phyloP scores from a whole-genome alignment of 2,329 filamentous ascomycete species.

The Dactylellina drechsleri region DNA sequence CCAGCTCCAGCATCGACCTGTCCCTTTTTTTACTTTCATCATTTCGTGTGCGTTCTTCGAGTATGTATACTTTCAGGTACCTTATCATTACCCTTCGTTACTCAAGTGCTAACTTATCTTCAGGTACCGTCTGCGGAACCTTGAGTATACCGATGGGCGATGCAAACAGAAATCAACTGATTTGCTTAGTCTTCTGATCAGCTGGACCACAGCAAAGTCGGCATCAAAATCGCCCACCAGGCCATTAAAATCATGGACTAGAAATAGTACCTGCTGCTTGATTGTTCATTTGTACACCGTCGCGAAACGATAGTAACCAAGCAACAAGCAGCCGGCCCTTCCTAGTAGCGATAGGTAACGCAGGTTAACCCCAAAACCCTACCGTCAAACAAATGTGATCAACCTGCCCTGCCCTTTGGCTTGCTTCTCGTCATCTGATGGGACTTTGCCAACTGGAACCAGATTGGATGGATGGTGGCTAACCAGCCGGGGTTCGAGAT shows the following conservation, averaged over 20 bases:
- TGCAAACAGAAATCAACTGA: neutral
- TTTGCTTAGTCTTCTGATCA: slow-evolving; percentile 20
- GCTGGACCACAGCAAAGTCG: slow-evolving; percentile 26
- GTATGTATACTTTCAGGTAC: too few relatives aligned
- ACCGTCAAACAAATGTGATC: slow-evolving; percentile 23
- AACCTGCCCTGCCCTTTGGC: neutral
- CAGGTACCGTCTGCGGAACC: too few relatives aligned
- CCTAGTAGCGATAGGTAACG: slow-evolving; percentile 1
- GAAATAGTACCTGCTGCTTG: too few relatives aligned
- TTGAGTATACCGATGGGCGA: too few relatives aligned
- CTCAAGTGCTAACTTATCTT: too few relatives aligned
- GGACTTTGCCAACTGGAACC: slow-evolving; percentile 2
- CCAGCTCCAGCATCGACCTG: too few relatives aligned
- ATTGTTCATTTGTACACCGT: too few relatives aligned
- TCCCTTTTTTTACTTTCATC: too few relatives aligned
- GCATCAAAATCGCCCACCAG: neutral
- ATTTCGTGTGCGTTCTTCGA: too few relatives aligned
- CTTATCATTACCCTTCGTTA: too few relatives aligned
- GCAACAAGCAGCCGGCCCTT: neutral
- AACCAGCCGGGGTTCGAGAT: too few relatives aligned
- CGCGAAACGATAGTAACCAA: neutral
- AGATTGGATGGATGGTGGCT: neutral
- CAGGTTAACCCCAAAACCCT: neutral
- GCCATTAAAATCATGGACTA: too few relatives aligned
- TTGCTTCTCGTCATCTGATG: slow-evolving; percentile 46